A percentile compares a stretch with the other conserved stretches of the same genome.
Evolutionary conservation across 768 basidiomycete species (phyloP).

Genomic region (Kwoniella europaea): DNA sequence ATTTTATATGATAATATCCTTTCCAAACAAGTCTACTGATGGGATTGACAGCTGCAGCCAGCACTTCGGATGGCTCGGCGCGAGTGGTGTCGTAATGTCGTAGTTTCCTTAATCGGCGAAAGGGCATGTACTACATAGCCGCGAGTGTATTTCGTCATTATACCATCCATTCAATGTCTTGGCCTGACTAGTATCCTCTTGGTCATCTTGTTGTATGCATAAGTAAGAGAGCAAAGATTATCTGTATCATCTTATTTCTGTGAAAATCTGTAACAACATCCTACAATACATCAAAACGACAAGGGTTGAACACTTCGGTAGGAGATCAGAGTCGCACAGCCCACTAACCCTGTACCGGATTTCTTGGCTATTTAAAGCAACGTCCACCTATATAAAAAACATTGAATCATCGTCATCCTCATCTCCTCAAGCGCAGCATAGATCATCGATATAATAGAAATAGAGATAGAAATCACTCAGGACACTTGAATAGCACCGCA

Average conservation of each 20-base stretch:
- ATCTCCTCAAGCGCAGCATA: background rate
- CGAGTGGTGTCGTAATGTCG: too few species aligned
- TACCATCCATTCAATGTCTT: background rate
- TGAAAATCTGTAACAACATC: background rate
- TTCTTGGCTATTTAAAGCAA: background rate
- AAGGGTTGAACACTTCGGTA: background rate
- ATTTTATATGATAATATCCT: background rate
- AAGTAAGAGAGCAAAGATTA: background rate
- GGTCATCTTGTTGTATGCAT: background rate
- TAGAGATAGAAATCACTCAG: background rate
- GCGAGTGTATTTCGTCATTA: background rate
- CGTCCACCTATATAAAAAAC: background rate
- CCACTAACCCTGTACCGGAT: background rate
- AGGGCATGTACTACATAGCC: too few species aligned
- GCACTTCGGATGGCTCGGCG: too few species aligned
- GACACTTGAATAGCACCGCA: background rate
- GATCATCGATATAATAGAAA: background rate
- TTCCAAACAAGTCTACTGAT: too few species aligned
- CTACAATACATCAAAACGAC: background rate
- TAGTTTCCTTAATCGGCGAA: too few species aligned
- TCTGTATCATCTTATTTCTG: background rate
- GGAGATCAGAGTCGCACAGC: background rate
- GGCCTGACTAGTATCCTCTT: background rate
- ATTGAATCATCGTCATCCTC: background rate
- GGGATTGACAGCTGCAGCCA: too few species aligned